Conservation (phyloP, 2,329 filamentous ascomycete species). For the Beauveria pseudobassiana region DNA sequence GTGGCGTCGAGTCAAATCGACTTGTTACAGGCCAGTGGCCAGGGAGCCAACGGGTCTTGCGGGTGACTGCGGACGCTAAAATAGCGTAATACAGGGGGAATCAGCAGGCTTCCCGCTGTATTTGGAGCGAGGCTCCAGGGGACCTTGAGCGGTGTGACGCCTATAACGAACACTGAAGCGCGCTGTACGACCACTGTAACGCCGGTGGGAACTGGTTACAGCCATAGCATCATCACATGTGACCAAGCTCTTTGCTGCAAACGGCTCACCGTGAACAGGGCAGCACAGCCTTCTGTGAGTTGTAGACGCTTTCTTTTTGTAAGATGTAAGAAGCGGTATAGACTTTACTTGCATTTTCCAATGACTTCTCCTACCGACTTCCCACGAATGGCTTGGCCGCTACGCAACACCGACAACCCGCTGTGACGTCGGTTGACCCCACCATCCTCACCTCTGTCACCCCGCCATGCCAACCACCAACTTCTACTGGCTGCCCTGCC, state of each 20-base stretch:
- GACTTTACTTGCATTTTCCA: no score
- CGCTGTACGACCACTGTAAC: background rate
- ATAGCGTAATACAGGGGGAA: background rate
- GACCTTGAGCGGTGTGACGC: background rate
- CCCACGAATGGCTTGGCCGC: no score
- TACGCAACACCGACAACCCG: background rate
- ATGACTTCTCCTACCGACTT: no score
- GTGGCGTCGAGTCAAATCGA: constrained; percentile 1
- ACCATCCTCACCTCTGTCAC: background rate
- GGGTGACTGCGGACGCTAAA: background rate
- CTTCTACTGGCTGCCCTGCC: background rate
- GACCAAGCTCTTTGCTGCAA: no score
- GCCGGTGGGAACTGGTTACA: no score
- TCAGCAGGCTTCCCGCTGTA: background rate
- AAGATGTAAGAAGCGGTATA: no score
- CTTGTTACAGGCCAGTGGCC: background rate
- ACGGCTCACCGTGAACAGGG: no score
- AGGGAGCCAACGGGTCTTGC: background rate
- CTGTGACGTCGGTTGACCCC: constrained; percentile 8
- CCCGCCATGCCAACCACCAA: background rate
- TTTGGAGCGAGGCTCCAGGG: background rate
- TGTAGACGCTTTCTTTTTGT: no score
- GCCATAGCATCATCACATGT: no score
- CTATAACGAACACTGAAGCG: background rate
- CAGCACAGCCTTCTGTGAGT: no score